Conservation (phyloP, 2,329 filamentous ascomycete species). For the Alternaria arborescens region DNA sequence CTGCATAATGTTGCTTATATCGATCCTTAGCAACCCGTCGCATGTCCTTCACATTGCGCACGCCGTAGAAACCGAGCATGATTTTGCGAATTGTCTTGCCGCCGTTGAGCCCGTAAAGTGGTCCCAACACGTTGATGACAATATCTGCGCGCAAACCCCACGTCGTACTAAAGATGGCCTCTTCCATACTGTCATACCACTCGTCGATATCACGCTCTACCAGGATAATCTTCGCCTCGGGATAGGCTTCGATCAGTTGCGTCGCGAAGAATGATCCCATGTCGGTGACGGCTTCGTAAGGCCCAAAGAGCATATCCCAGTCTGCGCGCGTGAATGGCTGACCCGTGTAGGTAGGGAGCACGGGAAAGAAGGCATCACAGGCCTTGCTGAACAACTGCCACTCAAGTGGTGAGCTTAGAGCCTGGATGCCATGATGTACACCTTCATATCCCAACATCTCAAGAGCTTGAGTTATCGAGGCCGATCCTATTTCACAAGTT, state of each 20-base stretch:
- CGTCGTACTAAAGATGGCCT: slow-evolving; percentile 20
- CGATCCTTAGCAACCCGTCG: slow-evolving; percentile 13
- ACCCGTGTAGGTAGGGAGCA: slow-evolving; percentile 9
- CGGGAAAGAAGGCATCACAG: slow-evolving; percentile 10
- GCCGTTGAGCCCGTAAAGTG: slow-evolving; percentile 4
- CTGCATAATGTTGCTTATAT: slow-evolving; percentile 23
- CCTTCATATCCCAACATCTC: slow-evolving; percentile 11
- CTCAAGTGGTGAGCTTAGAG: slow-evolving; percentile 10
- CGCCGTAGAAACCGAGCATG: slow-evolving; percentile 10
- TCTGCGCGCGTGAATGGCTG: slow-evolving; percentile 45
- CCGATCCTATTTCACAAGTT: slow-evolving; percentile 7
- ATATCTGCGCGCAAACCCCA: slow-evolving; percentile 10
- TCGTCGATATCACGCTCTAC: slow-evolving; percentile 32
- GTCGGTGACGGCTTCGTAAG: slow-evolving; percentile 48
- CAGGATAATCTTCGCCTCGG: slow-evolving; percentile 39
- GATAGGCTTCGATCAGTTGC: slow-evolving; percentile 37
- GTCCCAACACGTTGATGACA: slow-evolving; percentile 9
- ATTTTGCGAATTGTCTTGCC: slow-evolving; percentile 14
- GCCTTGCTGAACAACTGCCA: slow-evolving; percentile 8
- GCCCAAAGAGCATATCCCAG: slow-evolving; percentile 57
- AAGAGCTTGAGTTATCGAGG: slow-evolving; percentile 13
- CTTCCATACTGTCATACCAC: slow-evolving; percentile 33
- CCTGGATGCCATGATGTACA: slow-evolving; percentile 14
- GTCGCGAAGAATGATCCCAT: slow-evolving; percentile 29
- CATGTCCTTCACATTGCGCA: slow-evolving; percentile 7